Base-by-base conservation (phyloP, 306 rosid genomes). In the Oemleria cerasiformis region DNA sequence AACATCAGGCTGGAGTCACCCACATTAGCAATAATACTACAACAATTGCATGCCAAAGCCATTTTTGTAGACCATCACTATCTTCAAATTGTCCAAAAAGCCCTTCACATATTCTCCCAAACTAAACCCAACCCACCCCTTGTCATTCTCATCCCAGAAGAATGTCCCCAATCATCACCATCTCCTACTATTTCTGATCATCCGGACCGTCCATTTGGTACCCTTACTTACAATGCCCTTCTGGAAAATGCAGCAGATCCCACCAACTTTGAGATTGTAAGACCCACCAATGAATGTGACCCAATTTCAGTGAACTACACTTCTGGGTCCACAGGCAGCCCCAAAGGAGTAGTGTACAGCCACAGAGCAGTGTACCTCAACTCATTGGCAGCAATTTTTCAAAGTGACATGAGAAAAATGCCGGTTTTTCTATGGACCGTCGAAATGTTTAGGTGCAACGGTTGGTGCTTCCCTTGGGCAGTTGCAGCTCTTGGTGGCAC, bases 391-490 rank as follows among this genome's bases (percentile, higher is more conserved):
- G 41, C 73, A 15, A 88, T 88, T 53, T 23, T 81, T 42, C 91
- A 88, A 42, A 65, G 73, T 12, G 57, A 71, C 20, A 69, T 87
- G 84, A 68, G 80, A 43, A 71, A 43, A 48, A 65, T 21, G 82
- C 56, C 90, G 0, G 90, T 92, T 70, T 92, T 92, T 58, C 67
- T 92, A 17, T 92, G 98, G 98, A 92, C 96, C 5, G 97, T 92
- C 7, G 98, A 92, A 82, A 92, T 92, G 98, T 92, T 92, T 72
- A 85, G 96, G 41, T 92, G 98, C 81, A 90, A 87, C 2, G 98
- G 98, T 0, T 92, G 98, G 98, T 90, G 98, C 68, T 85, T 79
- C 71, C 23, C 87, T 54, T 92, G 98, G 98, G 88, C 82, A 30
- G 76, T 90, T 80, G 76, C 97, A 40, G 86, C 85, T 51, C 76